A percentile compares a stretch with the other conserved stretches of the same genome.
Conservation (phyloP, 1,284 basidiomycete genomes). For the Cryptococcus sp. region DNA sequence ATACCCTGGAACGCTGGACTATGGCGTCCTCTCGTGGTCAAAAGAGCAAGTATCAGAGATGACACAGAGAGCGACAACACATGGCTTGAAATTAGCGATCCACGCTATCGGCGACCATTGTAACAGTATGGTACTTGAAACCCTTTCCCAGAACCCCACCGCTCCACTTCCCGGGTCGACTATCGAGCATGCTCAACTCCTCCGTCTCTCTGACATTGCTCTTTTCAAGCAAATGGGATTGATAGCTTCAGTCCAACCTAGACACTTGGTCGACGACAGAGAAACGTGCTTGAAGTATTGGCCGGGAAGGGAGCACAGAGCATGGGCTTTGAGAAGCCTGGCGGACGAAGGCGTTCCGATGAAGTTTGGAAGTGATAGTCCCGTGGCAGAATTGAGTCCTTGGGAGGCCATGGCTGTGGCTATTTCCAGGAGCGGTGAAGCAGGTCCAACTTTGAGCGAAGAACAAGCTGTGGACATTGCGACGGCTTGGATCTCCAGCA, state of each 20-base stretch:
- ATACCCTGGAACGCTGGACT: constrained; percentile 35
- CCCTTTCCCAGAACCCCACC: constrained; percentile 20
- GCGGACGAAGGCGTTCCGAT: constrained; percentile 37
- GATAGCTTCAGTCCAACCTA: constrained; percentile 44
- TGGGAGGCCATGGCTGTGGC: constrained; percentile 46
- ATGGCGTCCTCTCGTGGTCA: constrained; percentile 27
- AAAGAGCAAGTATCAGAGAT: constrained; percentile 26
- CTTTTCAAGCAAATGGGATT: constrained; percentile 35
- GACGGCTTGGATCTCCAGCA: constrained; percentile 21
- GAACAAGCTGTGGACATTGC: constrained; percentile 24
- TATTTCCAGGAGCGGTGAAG: constrained; percentile 16
- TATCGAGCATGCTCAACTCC: constrained; percentile 49
- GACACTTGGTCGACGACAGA: constrained; percentile 47
- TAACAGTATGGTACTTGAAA: constrained; percentile 30
- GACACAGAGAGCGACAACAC: constrained; percentile 23
- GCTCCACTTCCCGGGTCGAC: constrained; percentile 29
- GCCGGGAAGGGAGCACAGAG: constrained; percentile 38
- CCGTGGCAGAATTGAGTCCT: constrained; percentile 41
- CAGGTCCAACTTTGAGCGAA: constrained; percentile 8
- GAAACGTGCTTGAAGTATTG: constrained; percentile 40
- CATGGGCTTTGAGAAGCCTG: constrained; percentile 38
- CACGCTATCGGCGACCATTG: constrained; percentile 49
- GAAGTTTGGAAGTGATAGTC: constrained; percentile 42
- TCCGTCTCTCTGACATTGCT: constrained; percentile 33
- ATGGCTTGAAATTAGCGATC: constrained; percentile 41